These are phyloP conservation scores for Austroboletus rostrupii DNA, from an alignment of 1,284 basidiomycete genomes.

Conservation along the genomic window DNA sequence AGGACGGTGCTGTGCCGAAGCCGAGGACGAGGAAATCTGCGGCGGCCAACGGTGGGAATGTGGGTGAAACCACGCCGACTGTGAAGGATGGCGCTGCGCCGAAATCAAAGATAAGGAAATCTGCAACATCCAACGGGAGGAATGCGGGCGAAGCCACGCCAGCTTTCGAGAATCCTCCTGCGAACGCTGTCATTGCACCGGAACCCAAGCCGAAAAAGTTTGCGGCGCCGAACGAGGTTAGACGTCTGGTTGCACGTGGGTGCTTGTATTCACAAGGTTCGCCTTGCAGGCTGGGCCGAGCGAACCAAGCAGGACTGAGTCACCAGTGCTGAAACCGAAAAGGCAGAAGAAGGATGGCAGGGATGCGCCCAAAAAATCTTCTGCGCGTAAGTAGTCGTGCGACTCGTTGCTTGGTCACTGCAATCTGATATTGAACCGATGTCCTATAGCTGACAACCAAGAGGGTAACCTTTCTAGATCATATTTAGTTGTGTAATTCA, in stretches of 20 bases:
- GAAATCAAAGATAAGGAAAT: slow-evolving; percentile 1
- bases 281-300: slow-evolving; percentile 9
- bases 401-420: background rate
- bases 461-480: slow-evolving; percentile 7
- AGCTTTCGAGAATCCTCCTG: background rate
- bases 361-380: background rate
- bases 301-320: background rate
- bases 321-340: slow-evolving; percentile 1
- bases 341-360: slow-evolving; percentile 9
- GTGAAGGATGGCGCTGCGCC: background rate
- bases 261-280: slow-evolving; percentile 1
- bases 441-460: slow-evolving; percentile 6
- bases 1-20: slow-evolving; percentile 1
- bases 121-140: background rate
- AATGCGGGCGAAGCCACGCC: background rate
- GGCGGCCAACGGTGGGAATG: background rate
- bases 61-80: background rate
- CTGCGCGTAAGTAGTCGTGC: slow-evolving; percentile 12
- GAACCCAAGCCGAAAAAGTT: slow-evolving; percentile 4
- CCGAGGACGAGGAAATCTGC: background rate
- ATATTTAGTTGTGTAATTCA: background rate
- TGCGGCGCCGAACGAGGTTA: slow-evolving; percentile 8
- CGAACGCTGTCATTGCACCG: background rate
- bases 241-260: background rate
- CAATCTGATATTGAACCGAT: background rate